Conservation (phyloP, 208 protist genomes). For the Leishmania tarentolae region DNA sequence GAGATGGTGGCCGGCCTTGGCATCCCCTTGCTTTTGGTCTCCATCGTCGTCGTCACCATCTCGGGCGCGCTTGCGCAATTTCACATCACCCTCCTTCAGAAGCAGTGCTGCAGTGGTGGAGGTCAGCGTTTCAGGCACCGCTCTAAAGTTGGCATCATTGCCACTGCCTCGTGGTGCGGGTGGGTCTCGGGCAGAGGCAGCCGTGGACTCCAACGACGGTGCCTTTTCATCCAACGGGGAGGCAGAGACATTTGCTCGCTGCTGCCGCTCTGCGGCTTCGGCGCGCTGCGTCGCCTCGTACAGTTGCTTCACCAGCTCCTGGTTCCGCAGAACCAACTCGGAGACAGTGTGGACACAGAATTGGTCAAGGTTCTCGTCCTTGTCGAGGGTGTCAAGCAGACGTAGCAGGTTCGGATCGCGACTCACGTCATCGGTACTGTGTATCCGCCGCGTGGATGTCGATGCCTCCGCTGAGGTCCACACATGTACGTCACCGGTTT, state of each 20-base stretch:
- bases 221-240: conserved; percentile 20
- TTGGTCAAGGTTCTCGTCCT: conserved; percentile 60
- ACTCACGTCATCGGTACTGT: conserved; percentile 34
- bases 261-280: conserved; percentile 19
- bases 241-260: background rate
- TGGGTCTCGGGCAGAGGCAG: background rate
- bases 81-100: background rate
- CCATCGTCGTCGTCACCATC: background rate
- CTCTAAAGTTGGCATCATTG: background rate
- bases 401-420: conserved; percentile 38
- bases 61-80: conserved; percentile 3
- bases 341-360: conserved; percentile 71
- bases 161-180: background rate
- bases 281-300: conserved; percentile 56
- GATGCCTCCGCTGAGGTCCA: conserved; percentile 7
- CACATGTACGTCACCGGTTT: background rate
- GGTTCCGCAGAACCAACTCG: conserved; percentile 74
- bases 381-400: conserved; percentile 54
- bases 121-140: conserved; percentile 13
- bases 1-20: background rate
- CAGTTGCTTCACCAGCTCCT: conserved; percentile 76
- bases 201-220: conserved; percentile 9
- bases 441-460: background rate
- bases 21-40: background rate
- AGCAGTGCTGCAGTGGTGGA: conserved; percentile 10